Evolutionary conservation across 441 rosid genomes (phyloP), one percentile per base, ranked within the genome.

Genomic region (Gossypium schwendimanii): DNA sequence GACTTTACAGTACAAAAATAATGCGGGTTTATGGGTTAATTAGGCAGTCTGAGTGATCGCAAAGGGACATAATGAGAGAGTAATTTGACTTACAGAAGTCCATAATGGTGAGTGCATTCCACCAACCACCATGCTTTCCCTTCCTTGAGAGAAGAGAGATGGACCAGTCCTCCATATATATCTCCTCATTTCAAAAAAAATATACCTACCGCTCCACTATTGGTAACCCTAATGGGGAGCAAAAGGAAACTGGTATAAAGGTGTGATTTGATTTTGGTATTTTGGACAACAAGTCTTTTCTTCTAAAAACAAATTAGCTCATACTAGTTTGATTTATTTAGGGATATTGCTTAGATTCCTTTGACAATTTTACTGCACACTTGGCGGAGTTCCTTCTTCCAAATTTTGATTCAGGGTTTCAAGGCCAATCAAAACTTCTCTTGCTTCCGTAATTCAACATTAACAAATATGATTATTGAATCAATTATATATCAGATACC

Each of bases 31-130:
- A 24, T 18, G 17, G 62, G 52, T 55, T 70, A 36, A 58, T 58
- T 21, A 58, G 55, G 24, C 66, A 41, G 55, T 71, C 74, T 71
- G 58, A 44, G 31, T 58, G 66, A 58, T 71, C 45, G 65, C 66
- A 9, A 58, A 71, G 74, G 24, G 74, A 41, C 74, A 71, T 58
- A 44, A 58, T 71, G 66, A 71, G 36, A 57, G 36, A 49, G 63
- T 69, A 26, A 69, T 33, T 69, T 69, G 73, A 70, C 63, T 70
- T 54, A 36, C 5, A 23, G 21, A 70, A 57, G 41, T 24, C n/a
- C 8, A 26, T n/a, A 3, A 60, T 26, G 64, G 10, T 58, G 8
- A 57, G 64, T 57, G 65, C 54, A 57, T 57, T 67, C 64, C 64
- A 70, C 64, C 64, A 39, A 55, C 31, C 49, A 14, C 62, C 15